Conservation (phyloP, 495 filamentous ascomycete genomes). For the Podospora conica region DNA sequence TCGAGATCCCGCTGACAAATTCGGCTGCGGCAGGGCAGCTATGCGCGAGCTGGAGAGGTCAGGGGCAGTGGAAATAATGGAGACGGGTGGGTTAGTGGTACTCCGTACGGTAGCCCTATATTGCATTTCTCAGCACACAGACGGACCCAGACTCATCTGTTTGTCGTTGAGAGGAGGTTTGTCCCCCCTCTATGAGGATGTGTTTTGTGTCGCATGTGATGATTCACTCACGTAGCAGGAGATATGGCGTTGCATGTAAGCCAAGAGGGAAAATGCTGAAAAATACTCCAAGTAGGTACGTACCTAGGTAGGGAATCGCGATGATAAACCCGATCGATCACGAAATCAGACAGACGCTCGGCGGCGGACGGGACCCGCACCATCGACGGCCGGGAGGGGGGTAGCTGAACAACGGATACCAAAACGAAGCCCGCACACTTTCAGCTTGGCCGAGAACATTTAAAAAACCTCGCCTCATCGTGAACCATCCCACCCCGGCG, state of each 20-base stretch:
- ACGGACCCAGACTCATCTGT: not conserved
- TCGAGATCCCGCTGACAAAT: not conserved
- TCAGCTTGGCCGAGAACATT: no score
- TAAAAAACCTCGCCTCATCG: not conserved
- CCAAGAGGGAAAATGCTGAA: no score
- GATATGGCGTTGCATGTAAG: no score
- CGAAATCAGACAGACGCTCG: no score
- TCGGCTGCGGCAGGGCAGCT: not conserved
- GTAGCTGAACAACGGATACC: not conserved
- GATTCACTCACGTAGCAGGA: no score
- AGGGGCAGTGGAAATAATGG: not conserved
- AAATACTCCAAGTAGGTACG: no score
- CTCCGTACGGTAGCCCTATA: not conserved
- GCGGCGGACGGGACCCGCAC: not conserved
- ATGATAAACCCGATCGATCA: no score
- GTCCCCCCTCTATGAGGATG: no score
- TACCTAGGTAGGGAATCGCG: no score
- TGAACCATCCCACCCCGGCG: not conserved
- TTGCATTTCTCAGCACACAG: not conserved
- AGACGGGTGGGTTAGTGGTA: not conserved
- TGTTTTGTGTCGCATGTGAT: no score
- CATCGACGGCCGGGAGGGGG: not conserved
- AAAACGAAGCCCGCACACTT: not conserved
- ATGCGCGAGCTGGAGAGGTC: not conserved
- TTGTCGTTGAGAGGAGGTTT: no score